Conservation (phyloP, 2,329 filamentous ascomycete genomes). For the Periglandula ipomoeae region DNA sequence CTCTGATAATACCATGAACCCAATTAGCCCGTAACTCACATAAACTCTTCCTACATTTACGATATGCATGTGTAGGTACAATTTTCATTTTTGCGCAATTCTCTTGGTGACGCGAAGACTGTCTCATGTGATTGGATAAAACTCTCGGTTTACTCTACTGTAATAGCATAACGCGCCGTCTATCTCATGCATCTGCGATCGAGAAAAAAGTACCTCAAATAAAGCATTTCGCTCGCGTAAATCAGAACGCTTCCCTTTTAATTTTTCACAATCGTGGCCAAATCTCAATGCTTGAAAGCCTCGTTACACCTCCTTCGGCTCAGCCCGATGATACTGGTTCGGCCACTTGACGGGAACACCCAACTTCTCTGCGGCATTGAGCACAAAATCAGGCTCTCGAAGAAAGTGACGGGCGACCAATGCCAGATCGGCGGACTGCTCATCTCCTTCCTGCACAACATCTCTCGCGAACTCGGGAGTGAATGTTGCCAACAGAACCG, state of each 20-base stretch:
- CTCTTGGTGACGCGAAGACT: too few species aligned
- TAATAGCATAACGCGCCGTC: too few species aligned
- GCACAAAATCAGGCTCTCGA: slow-evolving; percentile 71
- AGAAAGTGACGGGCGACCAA: slow-evolving; percentile 69
- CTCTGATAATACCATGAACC: too few species aligned
- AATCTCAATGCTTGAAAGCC: slow-evolving; percentile 1
- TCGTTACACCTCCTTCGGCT: slow-evolving; percentile 14
- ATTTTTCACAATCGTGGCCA: not conserved
- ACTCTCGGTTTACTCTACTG: too few species aligned
- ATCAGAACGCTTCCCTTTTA: not conserved
- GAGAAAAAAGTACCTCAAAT: not conserved
- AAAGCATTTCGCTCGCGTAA: not conserved
- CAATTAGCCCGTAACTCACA: too few species aligned
- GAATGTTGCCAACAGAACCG: slow-evolving; percentile 64
- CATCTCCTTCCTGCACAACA: slow-evolving; percentile 38
- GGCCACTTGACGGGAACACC: slow-evolving; percentile 63
- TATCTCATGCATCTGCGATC: too few species aligned
- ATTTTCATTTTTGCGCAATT: too few species aligned
- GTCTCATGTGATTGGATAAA: too few species aligned
- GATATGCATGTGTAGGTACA: too few species aligned
- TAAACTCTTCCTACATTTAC: too few species aligned
- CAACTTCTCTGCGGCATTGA: slow-evolving; percentile 63
- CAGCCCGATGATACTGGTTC: slow-evolving; percentile 48
- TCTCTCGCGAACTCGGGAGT: slow-evolving; percentile 57
- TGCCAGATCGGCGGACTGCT: slow-evolving; percentile 52